Percentiles rank a stretch among this genome's conserved stretches.
Conservation (phyloP, 1,284 basidiomycete genomes). For the Cryptococcus amylolentus region DNA sequence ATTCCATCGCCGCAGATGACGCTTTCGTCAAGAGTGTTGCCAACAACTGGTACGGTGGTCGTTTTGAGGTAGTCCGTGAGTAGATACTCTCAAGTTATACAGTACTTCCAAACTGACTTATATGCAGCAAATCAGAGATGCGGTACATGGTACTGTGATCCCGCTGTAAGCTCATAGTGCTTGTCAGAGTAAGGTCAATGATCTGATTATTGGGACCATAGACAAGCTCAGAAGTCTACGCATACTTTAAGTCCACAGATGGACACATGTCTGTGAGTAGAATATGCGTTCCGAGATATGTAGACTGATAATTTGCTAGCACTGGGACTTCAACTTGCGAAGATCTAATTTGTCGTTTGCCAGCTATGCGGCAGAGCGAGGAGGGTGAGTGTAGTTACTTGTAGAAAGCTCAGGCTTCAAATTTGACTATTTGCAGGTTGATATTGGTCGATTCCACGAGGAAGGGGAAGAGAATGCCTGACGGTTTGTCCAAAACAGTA, state of each 20-base stretch:
- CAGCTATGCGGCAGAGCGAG: conserved; percentile 55
- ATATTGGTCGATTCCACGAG: conserved; percentile 90
- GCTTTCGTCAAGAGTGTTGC: conserved; percentile 64
- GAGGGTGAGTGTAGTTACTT: conserved; percentile 58
- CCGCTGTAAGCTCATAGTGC: conserved; percentile 50
- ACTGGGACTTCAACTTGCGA: conserved; percentile 83
- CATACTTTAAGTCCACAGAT: conserved; percentile 97
- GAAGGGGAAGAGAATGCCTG: conserved; percentile 89
- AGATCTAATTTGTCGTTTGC: conserved; percentile 82
- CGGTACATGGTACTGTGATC: conserved; percentile 89
- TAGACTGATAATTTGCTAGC: conserved; percentile 17
- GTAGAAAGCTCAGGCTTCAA: background rate
- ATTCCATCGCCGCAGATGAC: conserved; percentile 76
- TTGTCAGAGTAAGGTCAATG: conserved; percentile 3
- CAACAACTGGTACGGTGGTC: conserved; percentile 51
- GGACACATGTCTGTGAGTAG: conserved; percentile 67
- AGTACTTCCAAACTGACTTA: conserved; percentile 2
- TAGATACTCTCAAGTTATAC: background rate
- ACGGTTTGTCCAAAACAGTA: conserved; percentile 89
- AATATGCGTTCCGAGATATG: background rate
- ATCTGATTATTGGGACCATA: conserved; percentile 27
- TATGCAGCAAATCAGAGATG: conserved; percentile 79
- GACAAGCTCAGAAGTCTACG: conserved; percentile 47
- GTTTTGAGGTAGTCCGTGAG: conserved; percentile 43
- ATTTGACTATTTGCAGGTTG: conserved; percentile 55